A percentile compares a stretch with the other conserved stretches of the same genome.
phyloP scores from a whole-genome alignment of 768 basidiomycete genomes.

The Cyclocybe cylindracea region DNA sequence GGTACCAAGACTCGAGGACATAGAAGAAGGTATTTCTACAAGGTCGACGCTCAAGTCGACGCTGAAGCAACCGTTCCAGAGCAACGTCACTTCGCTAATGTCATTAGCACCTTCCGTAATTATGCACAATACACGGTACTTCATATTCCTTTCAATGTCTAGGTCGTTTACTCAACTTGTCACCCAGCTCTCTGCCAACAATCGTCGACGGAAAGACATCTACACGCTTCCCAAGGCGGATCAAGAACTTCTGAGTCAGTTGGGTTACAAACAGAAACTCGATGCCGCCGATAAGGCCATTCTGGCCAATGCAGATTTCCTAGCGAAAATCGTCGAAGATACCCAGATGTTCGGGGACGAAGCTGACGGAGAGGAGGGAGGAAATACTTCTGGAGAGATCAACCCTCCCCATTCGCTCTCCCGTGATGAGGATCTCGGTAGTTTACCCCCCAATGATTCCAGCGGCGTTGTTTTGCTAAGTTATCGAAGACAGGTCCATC shows the following conservation, averaged over 20 bases:
- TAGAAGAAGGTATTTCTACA: constrained; percentile 35
- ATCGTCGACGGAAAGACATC: constrained; percentile 74
- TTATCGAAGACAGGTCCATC: neutral
- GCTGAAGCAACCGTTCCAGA: constrained; percentile 40
- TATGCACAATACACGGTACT: constrained; percentile 77
- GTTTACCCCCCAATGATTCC: neutral
- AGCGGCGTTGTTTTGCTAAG: constrained; percentile 1
- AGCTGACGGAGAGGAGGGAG: constrained; percentile 30
- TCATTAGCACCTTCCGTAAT: constrained; percentile 71
- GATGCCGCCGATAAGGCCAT: constrained; percentile 82
- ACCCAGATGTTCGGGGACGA: constrained; percentile 80
- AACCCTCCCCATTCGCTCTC: constrained; percentile 3
- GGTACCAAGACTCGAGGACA: constrained; percentile 25
- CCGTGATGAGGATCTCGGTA: constrained; percentile 7
- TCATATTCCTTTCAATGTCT: neutral
- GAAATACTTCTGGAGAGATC: neutral
- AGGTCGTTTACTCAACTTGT: constrained; percentile 8
- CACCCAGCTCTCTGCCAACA: constrained; percentile 50
- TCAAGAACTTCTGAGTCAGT: constrained; percentile 59
- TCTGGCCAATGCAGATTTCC: constrained; percentile 74
- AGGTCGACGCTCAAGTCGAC: neutral
- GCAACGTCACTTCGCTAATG: constrained; percentile 70
- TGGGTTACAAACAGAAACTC: constrained; percentile 82
- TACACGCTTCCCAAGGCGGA: constrained; percentile 70
- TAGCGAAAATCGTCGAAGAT: constrained; percentile 71